phyloP scores from a whole-genome alignment of 176 grass and related monocot genomes.

The sorghum (Sorghum bicolor) region Sorghum_bicolor_NCBIv3 NC_012878.2:52058501-52059000 shows the following conservation, averaged over 20 bases:
- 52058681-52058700: conserved; percentile 76
- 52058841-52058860: not conserved
- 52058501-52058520: not conserved
- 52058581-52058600: not conserved
- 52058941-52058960: conserved; percentile 85
- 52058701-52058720: conserved; percentile 87
- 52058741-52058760: conserved; percentile 35
- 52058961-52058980: conserved; percentile 80
- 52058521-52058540: not conserved
- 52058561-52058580: not conserved
- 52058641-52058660: conserved; percentile 93
- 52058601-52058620: conserved; percentile 60
- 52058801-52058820: not conserved
- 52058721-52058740: conserved; percentile 83
- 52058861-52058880: not conserved
- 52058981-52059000: conserved; percentile 64
- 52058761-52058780: not conserved
- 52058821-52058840: not conserved
- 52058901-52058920: conserved; percentile 30
- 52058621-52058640: conserved; percentile 88
- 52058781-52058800: not conserved
- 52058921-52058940: conserved; percentile 52
- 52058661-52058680: conserved; percentile 88
- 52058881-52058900: not conserved
- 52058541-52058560: not conserved